A percentile compares a stretch with the other conserved stretches of the same genome.
These are phyloP conservation scores for Aristolochia fimbriata DNA, from an alignment of 164 flowering plant genomes.

Conservation along the genomic window DNA sequence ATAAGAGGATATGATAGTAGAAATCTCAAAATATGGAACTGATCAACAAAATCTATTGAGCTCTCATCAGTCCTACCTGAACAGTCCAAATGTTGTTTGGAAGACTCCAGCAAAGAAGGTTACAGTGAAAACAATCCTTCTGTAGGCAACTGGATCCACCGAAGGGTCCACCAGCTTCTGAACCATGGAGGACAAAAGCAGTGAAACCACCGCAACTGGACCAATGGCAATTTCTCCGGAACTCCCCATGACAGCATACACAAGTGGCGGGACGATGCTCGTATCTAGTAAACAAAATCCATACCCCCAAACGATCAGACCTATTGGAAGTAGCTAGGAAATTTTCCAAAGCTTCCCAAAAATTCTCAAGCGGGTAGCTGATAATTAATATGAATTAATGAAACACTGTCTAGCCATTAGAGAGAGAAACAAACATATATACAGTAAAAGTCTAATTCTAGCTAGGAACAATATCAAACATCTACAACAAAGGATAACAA, in stretches of 20 bases:
- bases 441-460: no score
- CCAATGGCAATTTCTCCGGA: slow-evolving; percentile 88
- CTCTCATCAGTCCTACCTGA: slow-evolving; percentile 31
- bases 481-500: no score
- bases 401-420: no score
- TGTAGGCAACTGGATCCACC: slow-evolving; percentile 49
- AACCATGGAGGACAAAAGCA: slow-evolving; percentile 56
- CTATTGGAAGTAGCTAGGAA: no score
- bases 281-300: slow-evolving; percentile 37
- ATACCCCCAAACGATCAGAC: neutral
- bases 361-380: no score
- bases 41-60: neutral
- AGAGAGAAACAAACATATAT: no score
- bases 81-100: slow-evolving; percentile 62
- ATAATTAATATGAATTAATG: no score
- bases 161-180: slow-evolving; percentile 45
- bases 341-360: no score
- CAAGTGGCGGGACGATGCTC: slow-evolving; percentile 73
- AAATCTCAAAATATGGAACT: no score
- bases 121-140: slow-evolving; percentile 49
- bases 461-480: neutral
- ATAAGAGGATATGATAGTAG: neutral
- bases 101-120: slow-evolving; percentile 78
- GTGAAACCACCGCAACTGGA: slow-evolving; percentile 82
- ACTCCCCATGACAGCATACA: slow-evolving; percentile 80